Conservation (phyloP, 75 land plant species). For the Isoetes taiwanensis region DNA sequence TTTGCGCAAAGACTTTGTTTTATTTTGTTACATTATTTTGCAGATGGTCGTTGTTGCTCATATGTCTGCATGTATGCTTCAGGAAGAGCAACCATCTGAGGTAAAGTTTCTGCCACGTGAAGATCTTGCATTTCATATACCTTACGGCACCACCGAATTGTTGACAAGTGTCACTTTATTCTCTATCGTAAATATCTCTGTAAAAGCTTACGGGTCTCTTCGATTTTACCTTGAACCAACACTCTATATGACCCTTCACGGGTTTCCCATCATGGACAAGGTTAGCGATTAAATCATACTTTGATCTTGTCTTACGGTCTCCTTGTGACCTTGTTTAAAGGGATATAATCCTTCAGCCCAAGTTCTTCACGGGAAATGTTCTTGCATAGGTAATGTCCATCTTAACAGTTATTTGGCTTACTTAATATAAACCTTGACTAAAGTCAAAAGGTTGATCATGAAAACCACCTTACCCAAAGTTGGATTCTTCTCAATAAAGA, state of each 20-base stretch:
- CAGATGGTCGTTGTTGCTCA: too few species aligned
- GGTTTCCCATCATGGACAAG: conserved; percentile 8
- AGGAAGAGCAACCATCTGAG: conserved; percentile 8
- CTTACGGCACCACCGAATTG: not conserved
- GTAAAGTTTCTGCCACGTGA: conserved; percentile 4
- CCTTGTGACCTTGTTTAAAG: not conserved
- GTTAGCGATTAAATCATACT: conserved; percentile 1
- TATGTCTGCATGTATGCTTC: conserved; percentile 4
- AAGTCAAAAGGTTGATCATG: too few species aligned
- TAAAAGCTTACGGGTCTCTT: not conserved
- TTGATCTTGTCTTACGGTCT: not conserved
- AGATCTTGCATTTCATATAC: conserved; percentile 4
- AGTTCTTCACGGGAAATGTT: not conserved
- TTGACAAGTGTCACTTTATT: too few species aligned
- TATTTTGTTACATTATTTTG: too few species aligned
- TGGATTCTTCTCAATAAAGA: conserved; percentile 6
- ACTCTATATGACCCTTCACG: conserved; percentile 1
- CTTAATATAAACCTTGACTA: too few species aligned
- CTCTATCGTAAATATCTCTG: not conserved
- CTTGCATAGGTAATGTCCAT: too few species aligned
- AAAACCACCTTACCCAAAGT: not conserved
- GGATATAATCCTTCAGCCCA: conserved; percentile 8
- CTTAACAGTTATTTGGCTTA: too few species aligned
- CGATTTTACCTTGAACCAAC: not conserved
- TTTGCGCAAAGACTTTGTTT: too few species aligned